These are phyloP conservation scores for Globisporangium mamillatum DNA, from an alignment of 352 stramenopile genomes.

Conservation along the genomic window DNA sequence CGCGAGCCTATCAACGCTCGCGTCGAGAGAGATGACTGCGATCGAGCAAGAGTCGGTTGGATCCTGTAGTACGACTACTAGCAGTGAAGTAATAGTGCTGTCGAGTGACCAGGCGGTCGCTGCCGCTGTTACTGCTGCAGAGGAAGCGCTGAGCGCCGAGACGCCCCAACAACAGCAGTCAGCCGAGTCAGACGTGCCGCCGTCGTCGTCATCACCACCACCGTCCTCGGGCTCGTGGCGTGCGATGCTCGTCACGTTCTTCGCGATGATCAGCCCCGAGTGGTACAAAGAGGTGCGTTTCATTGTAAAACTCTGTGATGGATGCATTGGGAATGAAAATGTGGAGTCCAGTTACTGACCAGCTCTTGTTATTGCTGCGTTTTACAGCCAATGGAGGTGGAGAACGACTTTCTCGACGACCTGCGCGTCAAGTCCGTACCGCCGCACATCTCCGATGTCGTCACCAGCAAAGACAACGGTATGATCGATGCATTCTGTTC, in stretches of 20 bases:
- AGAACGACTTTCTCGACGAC: conserved; percentile 43
- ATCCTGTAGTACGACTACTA: not conserved
- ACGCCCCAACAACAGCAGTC: not conserved
- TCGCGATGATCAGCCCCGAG: conserved; percentile 60
- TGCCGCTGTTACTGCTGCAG: not conserved
- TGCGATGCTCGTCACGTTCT: conserved; percentile 53
- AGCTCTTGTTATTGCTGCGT: not conserved
- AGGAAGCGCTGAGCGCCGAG: not conserved
- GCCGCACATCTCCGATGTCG: conserved; percentile 49
- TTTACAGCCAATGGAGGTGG: conserved; percentile 26
- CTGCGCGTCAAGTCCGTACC: conserved; percentile 47
- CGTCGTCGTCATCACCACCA: conserved; percentile 1
- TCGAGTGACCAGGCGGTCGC: not conserved
- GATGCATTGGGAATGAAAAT: not conserved
- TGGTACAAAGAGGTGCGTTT: conserved; percentile 39
- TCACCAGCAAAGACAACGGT: conserved; percentile 32
- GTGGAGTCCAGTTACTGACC: not conserved
- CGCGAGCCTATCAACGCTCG: conserved; percentile 10
- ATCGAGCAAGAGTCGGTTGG: not conserved
- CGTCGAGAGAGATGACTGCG: conserved; percentile 1
- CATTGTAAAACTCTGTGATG: not conserved
- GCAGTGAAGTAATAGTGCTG: not conserved
- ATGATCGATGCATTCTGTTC: not conserved
- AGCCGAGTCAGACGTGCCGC: not conserved
- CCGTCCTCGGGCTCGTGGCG: conserved; percentile 37